phyloP scores from a whole-genome alignment of 352 stramenopile species.

The Pythium aristosporum region DNA sequence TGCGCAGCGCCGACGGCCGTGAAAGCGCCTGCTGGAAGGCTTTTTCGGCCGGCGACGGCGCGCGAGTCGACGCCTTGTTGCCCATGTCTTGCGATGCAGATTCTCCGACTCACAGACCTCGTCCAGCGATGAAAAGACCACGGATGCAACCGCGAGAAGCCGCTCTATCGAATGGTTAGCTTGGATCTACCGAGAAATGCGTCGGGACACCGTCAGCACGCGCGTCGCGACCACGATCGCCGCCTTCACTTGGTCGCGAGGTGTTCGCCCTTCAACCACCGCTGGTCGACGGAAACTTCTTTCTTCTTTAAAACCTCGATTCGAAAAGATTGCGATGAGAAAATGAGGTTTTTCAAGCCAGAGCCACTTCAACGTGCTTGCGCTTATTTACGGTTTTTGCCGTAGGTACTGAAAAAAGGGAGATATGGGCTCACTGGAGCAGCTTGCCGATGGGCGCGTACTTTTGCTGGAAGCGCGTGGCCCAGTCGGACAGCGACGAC shows the following conservation, averaged over 20 bases:
- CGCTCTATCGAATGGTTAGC: neutral
- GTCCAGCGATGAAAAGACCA: neutral
- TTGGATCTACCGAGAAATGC: neutral
- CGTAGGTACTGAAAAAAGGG: too few species aligned
- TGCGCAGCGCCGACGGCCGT: constrained; percentile 37
- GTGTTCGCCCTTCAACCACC: constrained; percentile 18
- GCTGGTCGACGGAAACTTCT: neutral
- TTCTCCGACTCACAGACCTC: constrained; percentile 1
- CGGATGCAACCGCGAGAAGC: neutral
- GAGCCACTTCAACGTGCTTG: constrained; percentile 25
- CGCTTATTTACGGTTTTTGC: constrained; percentile 19
- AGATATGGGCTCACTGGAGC: constrained; percentile 5
- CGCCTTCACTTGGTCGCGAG: too few species aligned
- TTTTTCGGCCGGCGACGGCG: constrained; percentile 35
- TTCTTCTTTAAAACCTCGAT: constrained; percentile 7
- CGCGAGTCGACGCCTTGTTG: constrained; percentile 54
- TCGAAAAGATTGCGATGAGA: neutral
- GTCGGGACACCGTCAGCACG: neutral
- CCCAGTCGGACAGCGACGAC: constrained; percentile 92
- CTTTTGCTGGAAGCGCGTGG: constrained; percentile 90
- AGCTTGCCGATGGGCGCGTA: constrained; percentile 90
- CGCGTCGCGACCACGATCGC: neutral
- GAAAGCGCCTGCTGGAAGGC: constrained; percentile 43
- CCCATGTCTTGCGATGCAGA: constrained; percentile 36
- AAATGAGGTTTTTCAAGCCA: constrained; percentile 17